Evolutionary conservation across 2,329 filamentous ascomycete species (phyloP).

Genomic region (Chalara sp.): DNA sequence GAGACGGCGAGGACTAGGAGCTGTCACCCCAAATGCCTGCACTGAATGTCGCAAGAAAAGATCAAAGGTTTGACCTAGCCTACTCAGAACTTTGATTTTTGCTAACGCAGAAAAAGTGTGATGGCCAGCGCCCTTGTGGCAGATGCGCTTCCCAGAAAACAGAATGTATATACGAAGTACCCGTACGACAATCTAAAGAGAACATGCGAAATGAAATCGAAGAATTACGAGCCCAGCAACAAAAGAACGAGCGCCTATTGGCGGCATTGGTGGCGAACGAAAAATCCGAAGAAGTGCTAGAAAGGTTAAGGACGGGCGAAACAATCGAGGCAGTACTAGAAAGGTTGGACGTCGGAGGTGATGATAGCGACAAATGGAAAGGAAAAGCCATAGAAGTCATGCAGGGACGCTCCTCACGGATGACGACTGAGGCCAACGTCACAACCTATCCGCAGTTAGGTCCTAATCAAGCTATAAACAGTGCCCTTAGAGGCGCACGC

Average conservation of each 20-base stretch:
- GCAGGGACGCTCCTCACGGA: too few species aligned
- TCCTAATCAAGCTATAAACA: slow-evolving; percentile 22
- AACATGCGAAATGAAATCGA: slow-evolving; percentile 55
- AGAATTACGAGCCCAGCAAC: slow-evolving; percentile 45
- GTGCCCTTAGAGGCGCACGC: slow-evolving; percentile 24
- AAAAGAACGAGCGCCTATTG: slow-evolving; percentile 48
- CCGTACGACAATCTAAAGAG: slow-evolving; percentile 58
- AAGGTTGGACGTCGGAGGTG: slow-evolving; percentile 35
- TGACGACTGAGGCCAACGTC: slow-evolving; percentile 18
- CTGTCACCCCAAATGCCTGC: slow-evolving; percentile 26
- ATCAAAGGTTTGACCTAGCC: slow-evolving; percentile 18
- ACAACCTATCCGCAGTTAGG: slow-evolving; percentile 29
- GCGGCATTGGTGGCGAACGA: slow-evolving; percentile 36
- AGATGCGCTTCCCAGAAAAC: slow-evolving; percentile 50
- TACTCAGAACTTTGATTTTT: not conserved
- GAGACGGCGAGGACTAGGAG: slow-evolving; percentile 21
- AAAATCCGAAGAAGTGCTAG: slow-evolving; percentile 41
- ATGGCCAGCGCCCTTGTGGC: slow-evolving; percentile 42
- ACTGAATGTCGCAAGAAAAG: slow-evolving; percentile 27
- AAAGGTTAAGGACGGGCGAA: slow-evolving; percentile 46
- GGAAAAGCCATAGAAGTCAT: slow-evolving; percentile 13
- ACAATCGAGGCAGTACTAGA: slow-evolving; percentile 48
- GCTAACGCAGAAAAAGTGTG: slow-evolving; percentile 38
- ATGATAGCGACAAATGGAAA: not conserved
- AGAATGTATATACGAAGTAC: slow-evolving; percentile 55